Conservation (phyloP, 2,329 filamentous ascomycete species). For the Epicoccum nigrum region DNA sequence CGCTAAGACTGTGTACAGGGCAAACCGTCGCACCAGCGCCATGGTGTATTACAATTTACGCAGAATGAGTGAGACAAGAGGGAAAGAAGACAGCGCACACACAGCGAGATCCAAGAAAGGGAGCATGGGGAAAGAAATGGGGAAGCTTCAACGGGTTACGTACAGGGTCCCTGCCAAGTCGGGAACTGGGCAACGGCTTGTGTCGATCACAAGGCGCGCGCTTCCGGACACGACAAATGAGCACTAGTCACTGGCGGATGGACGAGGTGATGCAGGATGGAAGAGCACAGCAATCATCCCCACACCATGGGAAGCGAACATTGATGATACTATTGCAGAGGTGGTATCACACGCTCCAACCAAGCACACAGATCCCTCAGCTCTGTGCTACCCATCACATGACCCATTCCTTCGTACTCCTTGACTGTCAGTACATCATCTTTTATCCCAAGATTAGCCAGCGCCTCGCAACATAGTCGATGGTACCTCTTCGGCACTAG, state of each 20-base stretch:
- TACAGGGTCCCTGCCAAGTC: slow-evolving; percentile 13
- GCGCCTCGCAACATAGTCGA: slow-evolving; percentile 51
- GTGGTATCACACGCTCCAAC: slow-evolving; percentile 51
- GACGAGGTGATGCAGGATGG: no score
- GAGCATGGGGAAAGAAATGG: slow-evolving; percentile 4
- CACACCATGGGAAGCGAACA: no score
- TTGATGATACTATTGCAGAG: slow-evolving; percentile 22
- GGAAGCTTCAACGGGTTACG: slow-evolving; percentile 6
- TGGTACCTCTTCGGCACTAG: slow-evolving; percentile 54
- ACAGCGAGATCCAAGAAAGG: slow-evolving; percentile 1
- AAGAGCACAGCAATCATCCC: neutral
- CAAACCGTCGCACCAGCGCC: slow-evolving; percentile 49
- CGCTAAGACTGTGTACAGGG: slow-evolving; percentile 43
- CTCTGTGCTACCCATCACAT: slow-evolving; percentile 52
- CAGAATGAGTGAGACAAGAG: slow-evolving; percentile 14
- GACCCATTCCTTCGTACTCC: slow-evolving; percentile 58
- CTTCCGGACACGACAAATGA: neutral
- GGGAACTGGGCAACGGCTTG: slow-evolving; percentile 7
- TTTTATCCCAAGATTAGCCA: slow-evolving; percentile 49
- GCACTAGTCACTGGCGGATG: no score
- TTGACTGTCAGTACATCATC: slow-evolving; percentile 49
- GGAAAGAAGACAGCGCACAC: slow-evolving; percentile 9
- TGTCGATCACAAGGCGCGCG: slow-evolving; percentile 10
- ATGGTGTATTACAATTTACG: slow-evolving; percentile 35
- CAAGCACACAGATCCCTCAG: slow-evolving; percentile 55